A percentile compares a stretch with the other conserved stretches of the same genome.
Evolutionary conservation across 2,329 filamentous ascomycete genomes (phyloP).

Genomic region (Paecilomyces fulvus): DNA sequence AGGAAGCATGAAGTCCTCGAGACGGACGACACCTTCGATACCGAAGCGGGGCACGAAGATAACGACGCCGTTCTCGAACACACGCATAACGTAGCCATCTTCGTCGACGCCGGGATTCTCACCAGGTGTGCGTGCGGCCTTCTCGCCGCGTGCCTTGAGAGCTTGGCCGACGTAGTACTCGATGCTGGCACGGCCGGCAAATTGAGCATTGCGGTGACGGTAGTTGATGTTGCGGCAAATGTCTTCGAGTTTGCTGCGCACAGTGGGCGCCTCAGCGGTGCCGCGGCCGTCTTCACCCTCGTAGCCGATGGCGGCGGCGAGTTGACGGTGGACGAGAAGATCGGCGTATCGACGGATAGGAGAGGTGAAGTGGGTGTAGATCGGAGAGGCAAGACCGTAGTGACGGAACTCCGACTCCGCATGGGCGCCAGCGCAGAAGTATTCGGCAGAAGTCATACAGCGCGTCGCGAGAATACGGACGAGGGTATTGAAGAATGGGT

Average conservation of each 20-base stretch:
- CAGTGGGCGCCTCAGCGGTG: constrained; percentile 66
- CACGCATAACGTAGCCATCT: constrained; percentile 91
- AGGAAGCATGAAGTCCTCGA: constrained; percentile 70
- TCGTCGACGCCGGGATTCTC: constrained; percentile 53
- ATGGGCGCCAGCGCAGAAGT: constrained; percentile 92
- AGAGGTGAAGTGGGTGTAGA: constrained; percentile 98
- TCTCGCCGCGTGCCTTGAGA: constrained; percentile 61
- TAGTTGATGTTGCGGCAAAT: constrained; percentile 99
- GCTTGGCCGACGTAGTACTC: constrained; percentile 98
- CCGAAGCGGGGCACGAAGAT: constrained; percentile 94
- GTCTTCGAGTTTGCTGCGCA: constrained; percentile 75
- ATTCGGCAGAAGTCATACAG: constrained; percentile 99
- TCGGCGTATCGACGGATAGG: constrained; percentile 98
- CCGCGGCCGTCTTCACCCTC: constrained; percentile 46
- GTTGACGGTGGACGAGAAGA: constrained; percentile 84
- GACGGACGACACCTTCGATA: constrained; percentile 81
- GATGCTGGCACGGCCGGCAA: constrained; percentile 86
- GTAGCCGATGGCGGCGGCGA: constrained; percentile 92
- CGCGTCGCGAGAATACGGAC: constrained; percentile 95
- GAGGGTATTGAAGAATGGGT: constrained; percentile 97
- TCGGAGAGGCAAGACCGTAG: constrained; percentile 91
- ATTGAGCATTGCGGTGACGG: constrained; percentile 91
- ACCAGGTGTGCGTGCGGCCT: constrained; percentile 12
- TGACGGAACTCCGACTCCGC: constrained; percentile 91
- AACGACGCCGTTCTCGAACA: constrained; percentile 96